Evolutionary conservation across 139 green algal species (phyloP), one percentile per base, ranked within the genome.

Genomic region (Coelastrella sp.): DNA sequence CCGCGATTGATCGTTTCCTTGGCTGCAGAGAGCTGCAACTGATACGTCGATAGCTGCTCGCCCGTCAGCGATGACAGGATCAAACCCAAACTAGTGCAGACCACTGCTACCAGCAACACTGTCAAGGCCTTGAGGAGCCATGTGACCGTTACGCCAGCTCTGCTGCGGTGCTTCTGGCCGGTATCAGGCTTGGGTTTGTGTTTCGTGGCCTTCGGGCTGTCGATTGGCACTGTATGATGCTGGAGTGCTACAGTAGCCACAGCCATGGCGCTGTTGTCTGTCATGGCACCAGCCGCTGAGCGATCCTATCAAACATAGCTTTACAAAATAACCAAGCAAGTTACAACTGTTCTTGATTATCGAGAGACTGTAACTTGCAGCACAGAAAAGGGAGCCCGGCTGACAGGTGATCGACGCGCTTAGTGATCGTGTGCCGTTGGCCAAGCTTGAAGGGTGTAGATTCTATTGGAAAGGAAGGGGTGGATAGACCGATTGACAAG

Each of bases 1-100:
- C 83, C 83, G 5, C 68, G n/a, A 16, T 54, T 80, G 20, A 89
- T 32, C 17, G 83, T 20, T 54, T 89, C 83, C 23, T 75, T 79
- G 4, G 80, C 80, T 13, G 71, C 59, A 20, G 59, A 54, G 11
- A 86, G 10, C 22, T 86, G 80, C 80, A 86, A 23, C n/a, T 86
- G 80, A 23, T 86, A 86, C 13, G 60, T 60, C 7, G 23, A 66
- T 13, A 84, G 56, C 57, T 84, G 79, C 79, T 84, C 79, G 58
- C 79, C 79, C 32, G 79, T 66, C 79, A 84, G 5, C 56, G 56
- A 68, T 68, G 79, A 71, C 54, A 84, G 79, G 47, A 84, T 57
- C 4, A 86, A 23, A 20, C 68, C 60, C n/a, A 75, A 54, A 60
- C 80, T 86, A 2, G n/a, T 71, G 79, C 79, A 73, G 79, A 57